phyloP scores from a whole-genome alignment of 2,329 filamentous ascomycete genomes.

The Botrytis sinoallii region DNA sequence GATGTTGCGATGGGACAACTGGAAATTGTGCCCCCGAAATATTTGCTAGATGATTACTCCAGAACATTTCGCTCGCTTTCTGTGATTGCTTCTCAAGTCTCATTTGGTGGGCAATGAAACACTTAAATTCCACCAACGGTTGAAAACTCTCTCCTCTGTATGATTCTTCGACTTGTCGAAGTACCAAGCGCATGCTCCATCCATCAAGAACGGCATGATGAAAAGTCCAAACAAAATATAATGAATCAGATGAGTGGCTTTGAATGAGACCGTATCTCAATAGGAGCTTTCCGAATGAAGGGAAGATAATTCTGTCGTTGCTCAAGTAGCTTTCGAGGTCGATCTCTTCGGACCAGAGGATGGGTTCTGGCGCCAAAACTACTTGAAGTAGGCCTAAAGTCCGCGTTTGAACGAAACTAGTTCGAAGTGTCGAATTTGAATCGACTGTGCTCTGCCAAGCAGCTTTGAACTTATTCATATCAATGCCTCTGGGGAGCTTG shows the following conservation, averaged over 20 bases:
- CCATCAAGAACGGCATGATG: conserved; percentile 57
- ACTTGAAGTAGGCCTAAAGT: conserved; percentile 22
- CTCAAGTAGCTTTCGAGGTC: conserved; percentile 2
- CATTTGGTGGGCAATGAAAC: conserved; percentile 4
- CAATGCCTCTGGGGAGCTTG: conserved; percentile 25
- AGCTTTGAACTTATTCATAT: conserved; percentile 26
- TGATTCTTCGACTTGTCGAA: conserved; percentile 29
- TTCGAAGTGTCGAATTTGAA: conserved; percentile 37
- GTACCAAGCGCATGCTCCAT: conserved; percentile 43
- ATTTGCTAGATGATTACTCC: conserved; percentile 45
- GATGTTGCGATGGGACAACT: background rate
- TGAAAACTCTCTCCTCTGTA: background rate
- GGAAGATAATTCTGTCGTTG: background rate
- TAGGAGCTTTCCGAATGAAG: conserved; percentile 22
- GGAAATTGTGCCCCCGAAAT: conserved; percentile 49
- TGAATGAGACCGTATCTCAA: conserved; percentile 16
- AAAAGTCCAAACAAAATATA: conserved; percentile 49
- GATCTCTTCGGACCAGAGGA: conserved; percentile 2
- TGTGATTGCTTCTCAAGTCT: background rate
- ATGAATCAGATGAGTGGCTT: conserved; percentile 22
- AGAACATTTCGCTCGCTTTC: conserved; percentile 41
- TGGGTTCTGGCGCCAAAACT: conserved; percentile 17
- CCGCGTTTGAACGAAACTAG: conserved; percentile 30
- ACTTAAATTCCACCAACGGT: background rate
- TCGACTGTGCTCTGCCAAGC: conserved; percentile 34